Base-by-base conservation (phyloP, 108 stramenopile species). In the Parietichytrium sp. region DNA sequence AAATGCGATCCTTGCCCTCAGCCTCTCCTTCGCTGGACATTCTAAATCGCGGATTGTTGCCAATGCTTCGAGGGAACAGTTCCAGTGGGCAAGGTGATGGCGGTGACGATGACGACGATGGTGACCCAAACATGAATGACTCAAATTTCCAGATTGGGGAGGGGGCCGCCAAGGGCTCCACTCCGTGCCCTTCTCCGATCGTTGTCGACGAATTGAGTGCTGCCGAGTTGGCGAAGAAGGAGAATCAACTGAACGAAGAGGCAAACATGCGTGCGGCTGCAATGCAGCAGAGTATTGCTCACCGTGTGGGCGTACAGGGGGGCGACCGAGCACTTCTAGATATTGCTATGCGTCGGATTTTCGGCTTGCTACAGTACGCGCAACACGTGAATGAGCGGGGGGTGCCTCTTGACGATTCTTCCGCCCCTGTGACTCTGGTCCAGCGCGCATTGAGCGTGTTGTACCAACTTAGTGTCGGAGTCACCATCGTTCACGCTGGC, bases 181-280 rank as follows among this genome's bases (percentile, higher is more conserved):
- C n/a, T n/a, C n/a, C n/a, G n/a, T n/a, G n/a, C n/a, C n/a, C n/a
- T n/a, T n/a, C n/a, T n/a, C n/a, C n/a, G 29, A 33, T 72, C 1
- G 10, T 72, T 33, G 61, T 72, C 38, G 61, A 72, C 61, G 61
- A 72, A 25, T 42, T 72, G 10, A 72, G 61, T 42, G 61, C 61
- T 1, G 29, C 61, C 13, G 61, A 72, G 33, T n/a, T 72, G 10
- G 54, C 54, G 12, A 54, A 54, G 54, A 15, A 54, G 54, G 25
- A 72, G 33, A 6, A n/a, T 42, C 18, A 16, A n/a, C 16, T 50
- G 16, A 50, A 50, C n/a, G 61, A 72, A 13, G 61, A 72, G 20
- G 61, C 29, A 27, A 72, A 20, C 42, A 10, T 6, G 10, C 18
- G 18, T 0, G 61, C 33, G n/a, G 33, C 61, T 33, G 61, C 61